These are phyloP conservation scores for Termitomyces sp. DNA, from an alignment of 1,284 basidiomycete species.

Conservation along the genomic window DNA sequence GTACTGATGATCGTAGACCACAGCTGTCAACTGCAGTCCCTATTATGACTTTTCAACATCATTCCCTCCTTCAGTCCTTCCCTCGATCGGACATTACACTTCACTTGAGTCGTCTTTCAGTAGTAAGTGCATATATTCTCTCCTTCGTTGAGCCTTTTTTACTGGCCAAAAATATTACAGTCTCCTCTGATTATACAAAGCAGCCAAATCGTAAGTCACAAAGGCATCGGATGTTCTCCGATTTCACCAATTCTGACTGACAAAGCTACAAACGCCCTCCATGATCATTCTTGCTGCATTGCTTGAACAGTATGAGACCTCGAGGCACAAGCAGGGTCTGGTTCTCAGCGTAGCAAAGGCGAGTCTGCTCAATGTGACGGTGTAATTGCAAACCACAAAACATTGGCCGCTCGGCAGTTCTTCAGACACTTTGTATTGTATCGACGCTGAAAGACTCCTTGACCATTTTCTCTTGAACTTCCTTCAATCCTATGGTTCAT, in stretches of 20 bases:
- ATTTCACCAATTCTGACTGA: not conserved
- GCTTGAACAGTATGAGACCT: not conserved
- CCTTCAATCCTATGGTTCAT: not conserved
- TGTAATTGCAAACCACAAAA: not conserved
- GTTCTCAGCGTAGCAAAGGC: not conserved
- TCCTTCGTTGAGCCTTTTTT: not conserved
- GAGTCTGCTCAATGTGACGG: not conserved
- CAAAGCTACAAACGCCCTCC: not conserved
- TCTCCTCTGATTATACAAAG: not conserved
- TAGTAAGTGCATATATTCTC: not conserved
- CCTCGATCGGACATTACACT: not conserved
- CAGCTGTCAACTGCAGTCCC: not conserved
- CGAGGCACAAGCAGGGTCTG: not conserved
- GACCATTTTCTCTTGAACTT: not conserved
- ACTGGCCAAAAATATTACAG: not conserved
- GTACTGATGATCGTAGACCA: not conserved
- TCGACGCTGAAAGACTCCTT: not conserved
- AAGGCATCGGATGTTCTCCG: not conserved
- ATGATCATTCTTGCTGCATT: not conserved
- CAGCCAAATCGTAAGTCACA: not conserved
- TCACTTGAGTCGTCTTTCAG: not conserved
- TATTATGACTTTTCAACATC: not conserved
- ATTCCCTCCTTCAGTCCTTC: not conserved
- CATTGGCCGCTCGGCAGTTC: not conserved
- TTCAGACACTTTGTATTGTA: not conserved